Evolutionary conservation across 306 rosid species (phyloP), one percentile per base, ranked within the genome.

Genomic region (Vigna unguiculata): DNA sequence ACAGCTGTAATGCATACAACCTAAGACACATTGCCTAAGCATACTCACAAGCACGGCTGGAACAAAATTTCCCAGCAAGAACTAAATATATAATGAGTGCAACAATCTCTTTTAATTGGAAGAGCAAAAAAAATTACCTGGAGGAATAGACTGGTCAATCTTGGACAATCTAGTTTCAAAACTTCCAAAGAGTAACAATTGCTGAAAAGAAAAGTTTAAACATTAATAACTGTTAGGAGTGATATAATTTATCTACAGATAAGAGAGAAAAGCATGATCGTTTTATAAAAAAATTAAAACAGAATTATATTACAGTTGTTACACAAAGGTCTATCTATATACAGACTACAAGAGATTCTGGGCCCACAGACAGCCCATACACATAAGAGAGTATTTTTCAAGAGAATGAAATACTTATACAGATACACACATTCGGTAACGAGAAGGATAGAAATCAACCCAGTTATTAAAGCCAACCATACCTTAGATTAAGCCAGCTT

Each of bases 401-500:
- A 34, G 40, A 34, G 40, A 34, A 6, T 8, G 40, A 34, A 34
- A 34, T 5, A 34, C 9, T 34, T 2, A 6, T 6, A 6, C 6
- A 1, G 6, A 6, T 28, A 7, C 8, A 36, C 10, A 38, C 9
- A 38, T 40, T 9, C 10, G 12, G 9, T 40, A 40, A 40, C 3
- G 10, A 9, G 11, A 19, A 72, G 71, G 57, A 63, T 34, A 69
- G 49, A 76, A 82, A 52, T 62, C 60, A 76, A 17, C 17, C 19
- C 30, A 54, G 70, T 75, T 13, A 49, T 20, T 17, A 53, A 55
- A 53, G 38, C 25, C 13, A 70, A 69, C 22, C 67, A 76, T 80
- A 92, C 99, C 99, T 96, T 83, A 96, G 82, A 76, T 93, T 96
- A 24, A 96, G 97, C 86, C 88, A 82, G 84, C 94, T 86, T 25